These are phyloP conservation scores for Kuraishia hungarica DNA, from an alignment of 805 yeast species.

Conservation along the genomic window DNA sequence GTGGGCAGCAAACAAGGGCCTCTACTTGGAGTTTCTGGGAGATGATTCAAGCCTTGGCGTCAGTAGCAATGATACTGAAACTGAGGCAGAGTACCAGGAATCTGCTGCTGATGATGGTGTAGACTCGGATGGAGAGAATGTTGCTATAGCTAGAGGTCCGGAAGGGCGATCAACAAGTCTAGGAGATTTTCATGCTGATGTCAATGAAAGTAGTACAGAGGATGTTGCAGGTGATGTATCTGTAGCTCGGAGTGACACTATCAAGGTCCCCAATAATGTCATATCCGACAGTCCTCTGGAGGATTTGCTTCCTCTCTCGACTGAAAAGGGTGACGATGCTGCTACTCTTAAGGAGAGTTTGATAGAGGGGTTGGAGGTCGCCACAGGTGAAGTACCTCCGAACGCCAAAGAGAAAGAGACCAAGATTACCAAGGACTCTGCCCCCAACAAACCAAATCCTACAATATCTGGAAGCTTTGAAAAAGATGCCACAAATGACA, in stretches of 20 bases:
- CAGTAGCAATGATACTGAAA: neutral
- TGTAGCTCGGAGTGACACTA: too few relatives aligned
- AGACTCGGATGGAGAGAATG: neutral
- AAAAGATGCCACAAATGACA: neutral
- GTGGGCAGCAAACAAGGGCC: conserved; percentile 84
- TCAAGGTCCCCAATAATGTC: too few relatives aligned
- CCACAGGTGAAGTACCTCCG: neutral
- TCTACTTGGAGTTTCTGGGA: conserved; percentile 27
- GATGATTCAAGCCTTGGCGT: neutral
- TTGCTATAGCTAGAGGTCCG: too few relatives aligned
- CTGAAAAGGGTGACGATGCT: neutral
- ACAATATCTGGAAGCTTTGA: conserved; percentile 7
- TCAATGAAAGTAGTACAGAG: neutral
- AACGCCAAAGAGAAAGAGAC: too few relatives aligned
- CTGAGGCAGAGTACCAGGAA: neutral
- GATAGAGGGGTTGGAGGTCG: neutral
- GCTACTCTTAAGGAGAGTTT: neutral
- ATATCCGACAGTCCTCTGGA: neutral
- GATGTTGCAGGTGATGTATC: neutral
- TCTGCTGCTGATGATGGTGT: neutral
- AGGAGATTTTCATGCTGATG: too few relatives aligned
- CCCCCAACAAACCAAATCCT: neutral
- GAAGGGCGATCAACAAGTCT: too few relatives aligned
- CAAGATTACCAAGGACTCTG: neutral
- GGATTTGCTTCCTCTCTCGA: neutral